Evolutionary conservation across 2,329 filamentous ascomycete species (phyloP).

Genomic region (Rhynchosporium graminicola): DNA sequence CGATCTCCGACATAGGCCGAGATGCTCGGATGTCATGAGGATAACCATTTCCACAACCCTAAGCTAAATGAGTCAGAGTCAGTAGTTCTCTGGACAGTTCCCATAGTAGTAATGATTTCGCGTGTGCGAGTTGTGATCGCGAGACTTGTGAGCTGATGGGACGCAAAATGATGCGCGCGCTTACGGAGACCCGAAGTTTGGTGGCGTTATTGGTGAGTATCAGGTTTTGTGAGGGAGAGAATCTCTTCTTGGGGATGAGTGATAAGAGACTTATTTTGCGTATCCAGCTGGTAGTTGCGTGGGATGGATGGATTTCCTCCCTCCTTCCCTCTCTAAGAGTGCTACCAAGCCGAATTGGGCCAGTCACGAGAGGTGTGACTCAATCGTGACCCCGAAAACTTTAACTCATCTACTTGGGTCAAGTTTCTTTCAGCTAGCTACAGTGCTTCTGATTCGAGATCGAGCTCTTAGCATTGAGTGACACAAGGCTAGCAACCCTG

Average conservation of each 20-base stretch:
- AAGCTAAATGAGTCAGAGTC: constrained; percentile 5
- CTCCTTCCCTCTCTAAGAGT: not conserved
- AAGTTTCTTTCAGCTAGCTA: not conserved
- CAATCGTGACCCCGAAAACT: constrained; percentile 3
- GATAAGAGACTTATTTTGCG: constrained; percentile 9
- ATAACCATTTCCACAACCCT: not conserved
- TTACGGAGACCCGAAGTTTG: not conserved
- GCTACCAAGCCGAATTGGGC: not conserved
- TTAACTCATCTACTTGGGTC: not conserved
- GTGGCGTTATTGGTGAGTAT: constrained; percentile 2
- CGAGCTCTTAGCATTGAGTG: not conserved
- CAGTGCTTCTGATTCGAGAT: not conserved
- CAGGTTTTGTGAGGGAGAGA: constrained; percentile 1
- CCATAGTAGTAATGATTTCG: not conserved
- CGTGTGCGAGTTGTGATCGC: not conserved
- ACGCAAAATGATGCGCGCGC: constrained; percentile 17
- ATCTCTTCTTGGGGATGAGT: not conserved
- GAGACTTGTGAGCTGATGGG: constrained; percentile 9
- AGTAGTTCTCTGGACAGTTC: constrained; percentile 1
- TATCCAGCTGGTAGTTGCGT: not conserved
- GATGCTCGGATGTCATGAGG: constrained; percentile 19
- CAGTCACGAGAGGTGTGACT: constrained; percentile 9
- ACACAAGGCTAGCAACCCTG: not conserved
- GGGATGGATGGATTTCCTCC: not conserved
- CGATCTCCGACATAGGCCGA: constrained; percentile 19